These are phyloP conservation scores for Spergularia marina DNA, from an alignment of 148 eudicot species.

Conservation along the genomic window DNA sequence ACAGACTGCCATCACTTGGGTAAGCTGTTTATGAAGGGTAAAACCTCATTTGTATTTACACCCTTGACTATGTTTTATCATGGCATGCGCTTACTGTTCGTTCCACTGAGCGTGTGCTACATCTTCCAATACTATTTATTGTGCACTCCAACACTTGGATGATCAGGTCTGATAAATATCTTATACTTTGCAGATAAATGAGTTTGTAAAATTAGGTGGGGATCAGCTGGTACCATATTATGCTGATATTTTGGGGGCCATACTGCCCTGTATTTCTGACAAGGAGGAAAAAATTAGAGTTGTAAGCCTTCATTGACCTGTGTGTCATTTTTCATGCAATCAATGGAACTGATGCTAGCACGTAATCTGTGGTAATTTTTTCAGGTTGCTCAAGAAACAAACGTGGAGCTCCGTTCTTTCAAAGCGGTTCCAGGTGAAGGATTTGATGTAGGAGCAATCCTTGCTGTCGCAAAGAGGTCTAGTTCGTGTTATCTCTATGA, in stretches of 20 bases:
- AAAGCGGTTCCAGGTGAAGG: conserved; percentile 80
- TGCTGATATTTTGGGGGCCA: conserved; percentile 94
- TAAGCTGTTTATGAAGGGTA: conserved; percentile 32
- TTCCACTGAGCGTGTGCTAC: conserved; percentile 4
- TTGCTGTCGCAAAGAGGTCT: conserved; percentile 85
- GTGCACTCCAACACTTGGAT: conserved; percentile 8
- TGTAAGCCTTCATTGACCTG: conserved; percentile 43
- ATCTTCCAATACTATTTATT: conserved; percentile 15
- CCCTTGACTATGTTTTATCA: neutral
- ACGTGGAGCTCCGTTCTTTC: conserved; percentile 83
- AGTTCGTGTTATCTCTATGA: neutral
- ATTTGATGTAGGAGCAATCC: conserved; percentile 86
- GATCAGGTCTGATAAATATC: neutral
- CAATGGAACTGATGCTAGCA: neutral
- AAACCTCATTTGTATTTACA: neutral
- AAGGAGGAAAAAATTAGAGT: conserved; percentile 96
- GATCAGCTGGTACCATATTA: conserved; percentile 92
- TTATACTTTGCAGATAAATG: conserved; percentile 68
- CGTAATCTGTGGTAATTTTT: neutral
- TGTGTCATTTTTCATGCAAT: neutral
- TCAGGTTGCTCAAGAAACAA: conserved; percentile 96
- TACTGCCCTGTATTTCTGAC: conserved; percentile 95
- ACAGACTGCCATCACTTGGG: conserved; percentile 97
- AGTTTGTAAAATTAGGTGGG: conserved; percentile 95
- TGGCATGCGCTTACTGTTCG: neutral